Evolutionary conservation across 768 basidiomycete species (phyloP).

Genomic region (Auriculariales sp.): DNA sequence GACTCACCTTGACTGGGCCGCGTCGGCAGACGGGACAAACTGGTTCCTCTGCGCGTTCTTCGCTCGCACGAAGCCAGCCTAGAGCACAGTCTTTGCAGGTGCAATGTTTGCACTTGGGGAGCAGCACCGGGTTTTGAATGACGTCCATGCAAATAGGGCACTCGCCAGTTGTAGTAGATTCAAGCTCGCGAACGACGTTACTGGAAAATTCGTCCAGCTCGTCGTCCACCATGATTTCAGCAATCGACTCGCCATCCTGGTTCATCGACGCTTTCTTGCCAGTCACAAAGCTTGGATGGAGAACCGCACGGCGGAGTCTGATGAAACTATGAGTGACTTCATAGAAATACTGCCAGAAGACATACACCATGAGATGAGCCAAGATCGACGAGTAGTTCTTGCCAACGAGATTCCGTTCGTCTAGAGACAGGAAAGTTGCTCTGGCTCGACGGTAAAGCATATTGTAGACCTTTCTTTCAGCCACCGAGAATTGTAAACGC

Average conservation of each 20-base stretch:
- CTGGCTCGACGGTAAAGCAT: constrained; percentile 72
- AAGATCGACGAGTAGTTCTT: constrained; percentile 81
- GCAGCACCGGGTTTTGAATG: constrained; percentile 53
- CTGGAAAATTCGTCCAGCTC: constrained; percentile 48
- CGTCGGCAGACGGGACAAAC: constrained; percentile 67
- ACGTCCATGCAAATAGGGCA: constrained; percentile 77
- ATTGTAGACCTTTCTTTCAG: constrained; percentile 82
- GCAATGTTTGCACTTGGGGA: constrained; percentile 65
- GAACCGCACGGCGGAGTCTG: constrained; percentile 81
- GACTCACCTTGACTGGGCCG: constrained; percentile 46
- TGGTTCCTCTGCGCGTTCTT: constrained; percentile 54
- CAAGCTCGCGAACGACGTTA: constrained; percentile 28
- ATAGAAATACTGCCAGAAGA: constrained; percentile 5
- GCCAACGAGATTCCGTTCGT: constrained; percentile 61
- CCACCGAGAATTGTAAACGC: constrained; percentile 59
- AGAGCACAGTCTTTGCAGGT: constrained; percentile 62
- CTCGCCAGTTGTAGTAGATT: constrained; percentile 28
- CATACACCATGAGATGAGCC: constrained; percentile 87
- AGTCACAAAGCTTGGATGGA: constrained; percentile 78
- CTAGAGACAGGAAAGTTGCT: constrained; percentile 62
- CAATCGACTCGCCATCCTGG: constrained; percentile 17
- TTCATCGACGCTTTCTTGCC: constrained; percentile 25
- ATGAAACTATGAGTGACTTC: constrained; percentile 33
- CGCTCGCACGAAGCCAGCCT: constrained; percentile 50
- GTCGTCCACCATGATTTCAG: constrained; percentile 26